Evolutionary conservation across 1,284 basidiomycete species (phyloP).

Genomic region (Thecaphora thlaspeos): DNA sequence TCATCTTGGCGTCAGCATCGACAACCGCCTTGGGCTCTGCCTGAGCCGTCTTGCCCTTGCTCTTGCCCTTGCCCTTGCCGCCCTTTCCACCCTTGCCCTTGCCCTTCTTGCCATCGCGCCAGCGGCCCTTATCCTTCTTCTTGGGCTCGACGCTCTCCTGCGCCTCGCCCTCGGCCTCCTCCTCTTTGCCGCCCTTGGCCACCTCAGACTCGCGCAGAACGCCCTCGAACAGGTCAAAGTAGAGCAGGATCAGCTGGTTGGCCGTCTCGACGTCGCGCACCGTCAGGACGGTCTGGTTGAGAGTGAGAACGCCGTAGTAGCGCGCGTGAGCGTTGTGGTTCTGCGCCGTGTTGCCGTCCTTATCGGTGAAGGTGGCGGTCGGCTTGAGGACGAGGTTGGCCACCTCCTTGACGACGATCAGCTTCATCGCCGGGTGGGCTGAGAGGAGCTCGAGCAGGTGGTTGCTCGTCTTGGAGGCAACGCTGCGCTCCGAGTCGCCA

Average conservation of each 20-base stretch:
- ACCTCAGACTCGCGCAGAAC: conserved; percentile 54
- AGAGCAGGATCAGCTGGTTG: conserved; percentile 80
- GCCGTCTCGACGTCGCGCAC: conserved; percentile 70
- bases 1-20: conserved; percentile 71
- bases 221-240: conserved; percentile 93
- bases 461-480: conserved; percentile 86
- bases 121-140: conserved; percentile 59
- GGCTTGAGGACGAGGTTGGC: conserved; percentile 72
- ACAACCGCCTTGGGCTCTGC: conserved; percentile 58
- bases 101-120: conserved; percentile 58
- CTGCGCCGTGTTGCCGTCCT: conserved; percentile 11
- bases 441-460: conserved; percentile 86
- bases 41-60: conserved; percentile 13
- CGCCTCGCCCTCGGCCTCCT: conserved; percentile 38
- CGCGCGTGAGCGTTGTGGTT: conserved; percentile 66
- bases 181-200: conserved; percentile 32
- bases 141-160: conserved; percentile 23
- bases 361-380: conserved; percentile 27
- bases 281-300: conserved; percentile 87
- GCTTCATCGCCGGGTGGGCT: conserved; percentile 90
- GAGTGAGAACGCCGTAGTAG: conserved; percentile 88
- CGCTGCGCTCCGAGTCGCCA: conserved; percentile 76
- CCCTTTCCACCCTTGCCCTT: conserved; percentile 34
- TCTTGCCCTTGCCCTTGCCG: conserved; percentile 17
- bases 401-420: conserved; percentile 83